These are phyloP conservation scores for Dendryphion nanum DNA, from an alignment of 2,329 filamentous ascomycete species.

Conservation along the genomic window DNA sequence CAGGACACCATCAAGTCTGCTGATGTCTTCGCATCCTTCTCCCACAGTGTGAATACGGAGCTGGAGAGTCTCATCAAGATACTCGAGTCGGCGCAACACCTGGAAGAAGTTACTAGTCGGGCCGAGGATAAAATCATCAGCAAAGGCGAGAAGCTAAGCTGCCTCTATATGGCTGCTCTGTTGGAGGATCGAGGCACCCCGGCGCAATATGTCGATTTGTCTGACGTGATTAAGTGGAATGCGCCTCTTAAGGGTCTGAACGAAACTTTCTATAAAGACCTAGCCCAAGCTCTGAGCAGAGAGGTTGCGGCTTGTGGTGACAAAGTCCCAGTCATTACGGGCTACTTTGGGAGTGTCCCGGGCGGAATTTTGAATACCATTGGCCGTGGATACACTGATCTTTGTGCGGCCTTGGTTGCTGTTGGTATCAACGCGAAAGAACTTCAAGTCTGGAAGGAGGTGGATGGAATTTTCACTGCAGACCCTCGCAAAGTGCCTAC, in stretches of 20 bases:
- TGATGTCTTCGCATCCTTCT: constrained; percentile 54
- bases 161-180: constrained; percentile 82
- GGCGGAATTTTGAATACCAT: constrained; percentile 89
- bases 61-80: constrained; percentile 79
- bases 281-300: constrained; percentile 42
- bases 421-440: constrained; percentile 86
- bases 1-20: constrained; percentile 46
- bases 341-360: constrained; percentile 92
- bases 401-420: constrained; percentile 88
- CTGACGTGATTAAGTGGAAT: constrained; percentile 72
- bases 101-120: constrained; percentile 52
- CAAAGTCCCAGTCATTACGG: constrained; percentile 61
- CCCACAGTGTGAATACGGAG: constrained; percentile 69
- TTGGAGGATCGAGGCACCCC: constrained; percentile 78
- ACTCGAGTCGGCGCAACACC: constrained; percentile 59
- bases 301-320: constrained; percentile 44
- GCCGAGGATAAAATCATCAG: constrained; percentile 75
- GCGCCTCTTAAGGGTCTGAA: constrained; percentile 39
- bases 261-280: constrained; percentile 48
- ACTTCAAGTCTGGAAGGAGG: constrained; percentile 98
- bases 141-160: constrained; percentile 94
- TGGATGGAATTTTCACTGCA: constrained; percentile 88
- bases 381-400: constrained; percentile 92
- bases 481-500: constrained; percentile 90
- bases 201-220: constrained; percentile 86